Evolutionary conservation across 331 rosid genomes (phyloP), one percentile per base, ranked within the genome.

Genomic region (Malus hybrid): DNA sequence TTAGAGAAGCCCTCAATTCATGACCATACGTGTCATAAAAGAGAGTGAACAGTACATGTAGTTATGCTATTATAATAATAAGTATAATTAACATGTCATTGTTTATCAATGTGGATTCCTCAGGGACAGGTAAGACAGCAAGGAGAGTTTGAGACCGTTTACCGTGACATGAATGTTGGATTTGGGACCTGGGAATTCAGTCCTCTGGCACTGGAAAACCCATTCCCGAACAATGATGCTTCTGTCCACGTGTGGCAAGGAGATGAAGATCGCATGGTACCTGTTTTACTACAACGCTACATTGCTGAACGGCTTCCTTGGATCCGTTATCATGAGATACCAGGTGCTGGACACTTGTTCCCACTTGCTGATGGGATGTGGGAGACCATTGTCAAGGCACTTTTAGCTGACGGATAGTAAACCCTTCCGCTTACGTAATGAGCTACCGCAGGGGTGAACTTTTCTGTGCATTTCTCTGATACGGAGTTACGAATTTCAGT

Each of bases 241-340:
- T 85, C 90, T 0, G 89, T 93, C 32, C 97, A 93, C 82, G 12
- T 93, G 73, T 93, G 97, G 97, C 98, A 93, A 0, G 97, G 98
- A 52, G 91, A 83, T 19, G 87, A 93, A 0, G 97, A 93, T 83
- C 0, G 34, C 64, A 5, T 91, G 24, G 96, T 87, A 67, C 91
- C 91, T 18, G 89, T 80, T 73, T 71, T 72, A 19, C 36, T 84
- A 59, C 91, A 91, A 62, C 87, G 89, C 18, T 80, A 84, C 83
- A 89, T 91, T 66, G 88, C 79, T 1, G 83, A 85, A 65, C 80
- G 59, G 4, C 92, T 93, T 73, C 93, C 98, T 22, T 93, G 98
- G 97, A 86, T 93, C 80, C 86, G 67, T 27, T 93, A 93, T 78
- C 97, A 89, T 34, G 98, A 93, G 78, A 76, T 91, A 61, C 81